Conservation (phyloP, 768 basidiomycete genomes). For the Ramaria rubella region DNA sequence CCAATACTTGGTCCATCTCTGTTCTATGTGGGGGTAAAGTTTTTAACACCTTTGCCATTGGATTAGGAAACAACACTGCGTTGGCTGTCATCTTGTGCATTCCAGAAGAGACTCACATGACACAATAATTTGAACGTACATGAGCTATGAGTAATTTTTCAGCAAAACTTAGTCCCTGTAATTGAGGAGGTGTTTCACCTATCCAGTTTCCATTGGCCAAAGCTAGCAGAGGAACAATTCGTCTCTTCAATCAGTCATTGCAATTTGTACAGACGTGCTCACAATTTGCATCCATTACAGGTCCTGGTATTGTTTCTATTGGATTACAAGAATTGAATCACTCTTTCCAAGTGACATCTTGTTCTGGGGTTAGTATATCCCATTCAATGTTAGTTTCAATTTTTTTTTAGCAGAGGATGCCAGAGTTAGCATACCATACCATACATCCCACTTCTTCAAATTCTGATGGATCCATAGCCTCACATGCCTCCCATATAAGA, state of each 20-base stretch:
- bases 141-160: constrained; percentile 27
- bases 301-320: background rate
- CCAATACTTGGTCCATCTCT: constrained; percentile 30
- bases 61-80: constrained; percentile 26
- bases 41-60: constrained; percentile 30
- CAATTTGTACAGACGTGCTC: background rate
- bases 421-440: too few relatives aligned
- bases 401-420: too few relatives aligned
- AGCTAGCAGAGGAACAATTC: constrained; percentile 19
- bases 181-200: constrained; percentile 26
- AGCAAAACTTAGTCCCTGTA: constrained; percentile 23
- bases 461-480: too few relatives aligned
- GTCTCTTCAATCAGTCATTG: background rate
- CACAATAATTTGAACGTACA: constrained; percentile 25
- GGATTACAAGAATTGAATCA: background rate
- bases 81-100: too few relatives aligned
- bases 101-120: constrained; percentile 26
- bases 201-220: too few relatives aligned
- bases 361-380: too few relatives aligned
- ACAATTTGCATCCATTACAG: background rate
- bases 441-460: too few relatives aligned
- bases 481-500: too few relatives aligned
- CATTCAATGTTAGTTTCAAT: too few relatives aligned
- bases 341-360: background rate
- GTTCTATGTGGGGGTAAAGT: too few relatives aligned